Evolutionary conservation across 1,139 yeast genomes (phyloP), one percentile per base, ranked within the genome.

Genomic region (Suhomyces bribrorum): DNA sequence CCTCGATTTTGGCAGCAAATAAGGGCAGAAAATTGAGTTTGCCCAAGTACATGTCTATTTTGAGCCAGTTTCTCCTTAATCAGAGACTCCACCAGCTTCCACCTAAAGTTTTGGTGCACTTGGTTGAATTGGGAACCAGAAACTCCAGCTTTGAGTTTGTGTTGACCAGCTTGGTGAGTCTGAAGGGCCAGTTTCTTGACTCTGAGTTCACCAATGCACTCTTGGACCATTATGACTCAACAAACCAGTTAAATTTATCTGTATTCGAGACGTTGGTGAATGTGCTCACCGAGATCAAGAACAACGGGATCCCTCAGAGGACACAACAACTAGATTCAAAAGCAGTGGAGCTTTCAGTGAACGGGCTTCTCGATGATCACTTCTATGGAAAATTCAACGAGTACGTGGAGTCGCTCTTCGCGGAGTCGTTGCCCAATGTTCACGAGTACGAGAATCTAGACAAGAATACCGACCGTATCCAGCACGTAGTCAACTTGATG

Each of bases 391-490:
- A 36, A 5, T 56, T 57, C 36, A 57, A 62, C 14, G 33, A 31
- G 7, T 62, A 66, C 38, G 49, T 69, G 8, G 73, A 69, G 36
- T 38, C 47, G 3, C 40, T 69, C 11, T 71, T 57, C 43, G 46
- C 42, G 3, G 60, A 61, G 4, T 38, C 45, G 1, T 52, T 57
- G 8, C 75, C 75, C 0, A 46, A 48, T 18, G 58, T 61, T 3
- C 77, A 72, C 45, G 73, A 70, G 45, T 69, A 60, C 49, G 43
- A 56, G 36, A 49, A 67, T 41, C 42, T 55, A 27, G 66, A 69
- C 24, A 49, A 51, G 30, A 68, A 57, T 45, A 44, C 69, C 15
- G 62, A 62, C 30, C 47, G 64, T 20, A 53, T 69, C 5, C 73
- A 68, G 40, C 24, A 43, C 17, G 24, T 59, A 14, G 35, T 51